Conservation (phyloP, 352 stramenopile genomes). For the Globisporangium megalacanthum region DNA sequence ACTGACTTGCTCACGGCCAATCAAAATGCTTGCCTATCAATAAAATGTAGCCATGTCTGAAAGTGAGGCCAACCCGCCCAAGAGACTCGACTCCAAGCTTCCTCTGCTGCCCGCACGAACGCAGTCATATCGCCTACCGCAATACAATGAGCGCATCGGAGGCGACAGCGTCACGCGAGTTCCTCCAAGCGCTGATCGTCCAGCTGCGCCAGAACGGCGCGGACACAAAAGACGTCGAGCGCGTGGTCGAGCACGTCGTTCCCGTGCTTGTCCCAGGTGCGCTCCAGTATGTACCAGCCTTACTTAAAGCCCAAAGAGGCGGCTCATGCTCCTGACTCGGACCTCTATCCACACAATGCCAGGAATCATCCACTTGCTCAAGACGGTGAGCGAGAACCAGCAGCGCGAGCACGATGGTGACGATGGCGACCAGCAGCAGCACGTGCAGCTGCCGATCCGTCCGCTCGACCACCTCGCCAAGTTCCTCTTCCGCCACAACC, state of each 20-base stretch:
- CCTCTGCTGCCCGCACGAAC: background rate
- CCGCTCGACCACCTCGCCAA: slow-evolving; percentile 62
- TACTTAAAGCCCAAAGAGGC: background rate
- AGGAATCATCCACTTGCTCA: slow-evolving; percentile 53
- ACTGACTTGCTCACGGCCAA: too few species aligned
- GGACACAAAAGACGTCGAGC: slow-evolving; percentile 35
- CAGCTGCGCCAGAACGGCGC: slow-evolving; percentile 18
- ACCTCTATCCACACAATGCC: background rate
- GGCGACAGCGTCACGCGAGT: slow-evolving; percentile 28
- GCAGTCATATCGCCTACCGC: background rate
- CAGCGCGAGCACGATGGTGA: slow-evolving; percentile 31
- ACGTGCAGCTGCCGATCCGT: slow-evolving; percentile 29
- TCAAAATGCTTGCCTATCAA: too few species aligned
- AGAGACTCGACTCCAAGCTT: too few species aligned
- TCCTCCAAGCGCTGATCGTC: slow-evolving; percentile 34
- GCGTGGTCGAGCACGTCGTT: slow-evolving; percentile 49
- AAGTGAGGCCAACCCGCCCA: too few species aligned
- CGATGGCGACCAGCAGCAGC: slow-evolving; percentile 6
- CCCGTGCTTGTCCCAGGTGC: slow-evolving; percentile 51
- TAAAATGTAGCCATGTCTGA: too few species aligned
- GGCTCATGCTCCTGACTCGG: too few species aligned
- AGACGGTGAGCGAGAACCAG: slow-evolving; percentile 38
- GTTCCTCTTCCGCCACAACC: slow-evolving; percentile 64
- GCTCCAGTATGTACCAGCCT: slow-evolving; percentile 4
- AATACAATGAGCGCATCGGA: slow-evolving; percentile 20